Percentiles rank a stretch among this genome's conserved stretches.
Evolutionary conservation across 345 rosid species (phyloP).

Genomic region (Gossypium rotundifolium): DNA sequence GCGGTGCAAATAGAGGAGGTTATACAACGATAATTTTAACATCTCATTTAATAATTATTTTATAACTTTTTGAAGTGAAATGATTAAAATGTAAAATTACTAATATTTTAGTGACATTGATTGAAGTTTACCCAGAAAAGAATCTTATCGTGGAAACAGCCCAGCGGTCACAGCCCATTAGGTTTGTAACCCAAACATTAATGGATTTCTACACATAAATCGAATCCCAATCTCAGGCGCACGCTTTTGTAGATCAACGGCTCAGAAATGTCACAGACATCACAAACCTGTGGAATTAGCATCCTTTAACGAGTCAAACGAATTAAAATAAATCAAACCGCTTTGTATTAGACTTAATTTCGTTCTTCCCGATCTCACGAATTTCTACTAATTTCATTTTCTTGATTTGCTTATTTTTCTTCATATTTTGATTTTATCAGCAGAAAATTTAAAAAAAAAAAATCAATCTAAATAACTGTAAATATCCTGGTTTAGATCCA

Average conservation of each 20-base stretch:
- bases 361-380: background rate
- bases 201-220: background rate
- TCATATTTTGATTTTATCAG: background rate
- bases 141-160: too few species aligned
- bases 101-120: too few species aligned
- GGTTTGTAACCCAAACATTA: background rate
- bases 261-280: background rate
- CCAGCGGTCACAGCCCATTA: background rate
- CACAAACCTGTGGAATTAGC: background rate
- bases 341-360: background rate
- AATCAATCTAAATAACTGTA: background rate
- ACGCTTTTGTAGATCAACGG: background rate
- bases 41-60: fast-evolving
- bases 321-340: background rate
- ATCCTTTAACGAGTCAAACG: background rate
- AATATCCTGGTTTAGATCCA: conserved; percentile 12
- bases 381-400: background rate
- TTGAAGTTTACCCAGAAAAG: too few species aligned
- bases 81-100: too few species aligned
- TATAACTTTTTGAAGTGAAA: too few species aligned
- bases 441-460: background rate
- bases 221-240: background rate
- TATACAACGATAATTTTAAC: too few species aligned
- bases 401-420: background rate
- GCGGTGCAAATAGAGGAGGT: too few species aligned